Evolutionary conservation across 805 yeast species (phyloP), one percentile per base, ranked within the genome.

Genomic region (Pichia eremophila): DNA sequence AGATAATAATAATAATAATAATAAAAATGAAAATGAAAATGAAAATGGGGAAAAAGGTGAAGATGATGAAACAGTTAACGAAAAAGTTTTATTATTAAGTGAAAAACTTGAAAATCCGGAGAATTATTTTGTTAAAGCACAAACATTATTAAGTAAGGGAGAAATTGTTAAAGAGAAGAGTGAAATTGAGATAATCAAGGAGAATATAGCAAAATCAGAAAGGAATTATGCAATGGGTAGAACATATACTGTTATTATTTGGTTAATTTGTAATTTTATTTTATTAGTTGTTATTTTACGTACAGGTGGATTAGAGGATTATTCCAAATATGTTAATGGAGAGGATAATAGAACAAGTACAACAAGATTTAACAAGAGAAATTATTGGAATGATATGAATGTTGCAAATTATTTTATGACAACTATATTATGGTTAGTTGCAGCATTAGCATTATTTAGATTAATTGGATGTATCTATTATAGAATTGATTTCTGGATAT

Each of bases 151-250:
- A 19, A 57, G 67, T 8, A 86, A 79, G 50, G 67, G 67, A 35
- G 43, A 48, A 12, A 79, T 78, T 49, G 82, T 81, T 2, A 62
- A 63, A 18, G 61, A 68, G 8, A 86, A 81, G 49, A 67, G 67
- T 36, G 47, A 49, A 14, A 79, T 78, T 49, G 82, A 81, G 46
- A 52, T 52, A 31, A 49, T 48, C 15, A 40, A 53, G 5, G 41
- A 35, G 36, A 50, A 41, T 39, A 35, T 55, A 36, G 56, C 54
- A 45, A 51, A 56, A 36, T 59, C 65, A 14, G 64, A 57, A 32
- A 82, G 88, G 59, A 90, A 90, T 63, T 91, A 90, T 64, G 97
- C 97, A 0, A 76, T 85, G 54, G 80, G 91, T 54, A 76, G 99
- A 64, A 85, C 98, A 1, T 66, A 85, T 52, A 93, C 95, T 1